phyloP scores from a whole-genome alignment of 768 basidiomycete species.

The Botryobasidium botryosum region DNA sequence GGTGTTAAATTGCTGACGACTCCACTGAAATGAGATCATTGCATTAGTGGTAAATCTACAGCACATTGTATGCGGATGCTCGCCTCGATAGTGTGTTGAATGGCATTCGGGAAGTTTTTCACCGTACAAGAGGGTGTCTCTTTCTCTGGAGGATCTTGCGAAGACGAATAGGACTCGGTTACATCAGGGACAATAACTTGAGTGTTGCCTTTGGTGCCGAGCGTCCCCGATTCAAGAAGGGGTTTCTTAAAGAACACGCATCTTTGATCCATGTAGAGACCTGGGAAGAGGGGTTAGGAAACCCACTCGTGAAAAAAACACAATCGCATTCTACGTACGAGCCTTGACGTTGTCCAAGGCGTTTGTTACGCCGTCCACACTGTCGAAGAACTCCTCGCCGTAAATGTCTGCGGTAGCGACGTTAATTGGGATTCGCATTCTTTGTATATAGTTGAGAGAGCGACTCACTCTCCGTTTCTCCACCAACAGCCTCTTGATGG shows the following conservation, averaged over 20 bases:
- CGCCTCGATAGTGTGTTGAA: conserved; percentile 94
- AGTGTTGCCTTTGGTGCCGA: conserved; percentile 95
- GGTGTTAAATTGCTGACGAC: conserved; percentile 79
- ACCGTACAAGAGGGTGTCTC: conserved; percentile 93
- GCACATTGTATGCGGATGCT: conserved; percentile 13
- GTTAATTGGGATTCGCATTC: conserved; percentile 12
- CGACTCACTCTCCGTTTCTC: conserved; percentile 74
- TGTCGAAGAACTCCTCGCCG: conserved; percentile 71
- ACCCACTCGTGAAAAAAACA: not conserved
- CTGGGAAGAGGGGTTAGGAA: conserved; percentile 25
- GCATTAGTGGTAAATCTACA: not conserved
- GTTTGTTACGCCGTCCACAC: conserved; percentile 88
- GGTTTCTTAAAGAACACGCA: conserved; percentile 96
- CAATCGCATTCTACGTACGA: conserved; percentile 34
- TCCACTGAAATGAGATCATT: conserved; percentile 50
- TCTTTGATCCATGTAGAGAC: conserved; percentile 95
- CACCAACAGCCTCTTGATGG: conserved; percentile 87
- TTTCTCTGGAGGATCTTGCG: conserved; percentile 98
- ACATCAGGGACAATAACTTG: conserved; percentile 89
- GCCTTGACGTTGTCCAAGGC: conserved; percentile 95
- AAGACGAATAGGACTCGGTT: conserved; percentile 93
- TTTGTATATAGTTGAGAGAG: not conserved
- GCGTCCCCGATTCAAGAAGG: conserved; percentile 88
- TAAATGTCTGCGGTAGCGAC: conserved; percentile 46
- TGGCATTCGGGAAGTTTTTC: conserved; percentile 97